A percentile compares a stretch with the other conserved stretches of the same genome.
Evolutionary conservation across 305 asterid genomes (phyloP).

Genomic region (Fraxinus paxiana): DNA sequence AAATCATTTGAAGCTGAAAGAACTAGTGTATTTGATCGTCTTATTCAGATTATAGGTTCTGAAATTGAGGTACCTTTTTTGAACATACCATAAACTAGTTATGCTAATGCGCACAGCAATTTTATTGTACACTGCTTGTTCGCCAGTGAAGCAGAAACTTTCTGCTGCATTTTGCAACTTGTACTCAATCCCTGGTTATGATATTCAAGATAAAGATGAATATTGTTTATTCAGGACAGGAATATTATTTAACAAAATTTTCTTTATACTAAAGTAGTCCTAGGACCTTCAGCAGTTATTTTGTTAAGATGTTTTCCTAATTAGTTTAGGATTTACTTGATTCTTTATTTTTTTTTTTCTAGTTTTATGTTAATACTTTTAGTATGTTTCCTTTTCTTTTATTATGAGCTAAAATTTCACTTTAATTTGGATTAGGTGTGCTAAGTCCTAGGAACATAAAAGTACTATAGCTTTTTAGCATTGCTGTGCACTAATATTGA

Average conservation of each 20-base stretch:
- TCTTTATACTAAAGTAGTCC: background rate
- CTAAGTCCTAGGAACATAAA: background rate
- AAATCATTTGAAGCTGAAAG: constrained; percentile 77
- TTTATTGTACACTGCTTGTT: background rate
- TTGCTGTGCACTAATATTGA: background rate
- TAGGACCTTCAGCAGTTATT: background rate
- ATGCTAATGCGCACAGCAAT: background rate
- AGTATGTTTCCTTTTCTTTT: background rate
- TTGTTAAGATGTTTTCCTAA: background rate
- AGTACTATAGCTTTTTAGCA: background rate
- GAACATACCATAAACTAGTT: background rate
- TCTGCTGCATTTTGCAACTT: background rate
- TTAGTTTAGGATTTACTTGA: background rate
- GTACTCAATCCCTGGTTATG: background rate
- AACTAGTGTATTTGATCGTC: constrained; percentile 79
- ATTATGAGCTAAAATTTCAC: background rate
- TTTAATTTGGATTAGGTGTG: background rate
- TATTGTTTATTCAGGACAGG: background rate
- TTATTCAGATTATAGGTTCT: constrained; percentile 74
- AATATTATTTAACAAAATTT: background rate
- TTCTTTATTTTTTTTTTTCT: background rate
- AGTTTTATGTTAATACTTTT: background rate
- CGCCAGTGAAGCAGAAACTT: background rate
- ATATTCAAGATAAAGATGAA: background rate
- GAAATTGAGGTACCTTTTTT: constrained; percentile 63